A percentile compares a stretch with the other conserved stretches of the same genome.
Conservation (phyloP, 768 basidiomycete genomes). For the Mycena rebaudengoi region DNA sequence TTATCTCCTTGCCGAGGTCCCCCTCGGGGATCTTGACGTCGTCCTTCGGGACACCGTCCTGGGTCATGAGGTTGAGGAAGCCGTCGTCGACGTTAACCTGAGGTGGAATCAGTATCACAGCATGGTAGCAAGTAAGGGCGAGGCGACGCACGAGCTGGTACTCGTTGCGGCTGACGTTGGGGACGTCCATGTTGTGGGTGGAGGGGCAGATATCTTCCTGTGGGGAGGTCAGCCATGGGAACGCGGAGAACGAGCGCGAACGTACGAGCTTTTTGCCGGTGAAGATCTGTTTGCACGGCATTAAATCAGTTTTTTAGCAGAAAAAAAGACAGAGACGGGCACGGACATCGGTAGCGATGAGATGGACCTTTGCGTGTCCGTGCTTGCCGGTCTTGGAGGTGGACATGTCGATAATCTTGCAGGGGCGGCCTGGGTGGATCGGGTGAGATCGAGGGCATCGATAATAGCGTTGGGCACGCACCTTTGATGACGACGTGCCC, state of each 20-base stretch:
- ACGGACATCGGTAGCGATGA: constrained; percentile 95
- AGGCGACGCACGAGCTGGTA: constrained; percentile 79
- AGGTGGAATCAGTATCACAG: constrained; percentile 6
- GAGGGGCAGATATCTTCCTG: constrained; percentile 95
- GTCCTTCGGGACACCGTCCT: constrained; percentile 85
- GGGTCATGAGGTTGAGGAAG: constrained; percentile 92
- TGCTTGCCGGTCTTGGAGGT: constrained; percentile 99
- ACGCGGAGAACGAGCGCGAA: constrained; percentile 29
- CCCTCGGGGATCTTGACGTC: constrained; percentile 94
- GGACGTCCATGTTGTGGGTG: constrained; percentile 99
- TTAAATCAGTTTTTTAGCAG: neutral
- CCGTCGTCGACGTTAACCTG: constrained; percentile 92
- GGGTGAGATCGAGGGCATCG: constrained; percentile 5
- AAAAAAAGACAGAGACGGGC: neutral
- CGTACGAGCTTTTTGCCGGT: constrained; percentile 95
- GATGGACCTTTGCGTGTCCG: constrained; percentile 99
- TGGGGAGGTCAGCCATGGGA: constrained; percentile 20
- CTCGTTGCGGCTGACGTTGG: constrained; percentile 90
- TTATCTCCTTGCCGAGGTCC: constrained; percentile 79
- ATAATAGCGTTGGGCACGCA: constrained; percentile 37
- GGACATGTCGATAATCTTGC: constrained; percentile 99
- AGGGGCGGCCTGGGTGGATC: constrained; percentile 73
- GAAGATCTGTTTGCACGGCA: constrained; percentile 84
- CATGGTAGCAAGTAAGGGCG: constrained; percentile 15
- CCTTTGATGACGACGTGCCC: constrained; percentile 97